Base-by-base conservation (phyloP, 208 protist species). In the Trypanosoma vivax region DNA sequence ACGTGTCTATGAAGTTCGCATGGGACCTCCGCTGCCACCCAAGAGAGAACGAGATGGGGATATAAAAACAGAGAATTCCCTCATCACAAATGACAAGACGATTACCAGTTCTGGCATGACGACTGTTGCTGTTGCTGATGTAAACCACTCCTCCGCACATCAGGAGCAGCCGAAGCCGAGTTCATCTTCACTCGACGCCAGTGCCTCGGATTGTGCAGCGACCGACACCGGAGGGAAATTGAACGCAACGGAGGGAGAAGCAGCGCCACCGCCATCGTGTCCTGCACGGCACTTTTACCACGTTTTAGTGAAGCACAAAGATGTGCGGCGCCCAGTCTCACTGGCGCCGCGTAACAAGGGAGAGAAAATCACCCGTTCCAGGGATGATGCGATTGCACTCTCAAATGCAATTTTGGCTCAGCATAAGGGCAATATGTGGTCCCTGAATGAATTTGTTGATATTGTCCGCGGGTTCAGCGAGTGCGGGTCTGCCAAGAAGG, bases 271-370 rank as follows among this genome's bases (percentile, higher is more conserved):
- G n/a, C n/a, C n/a, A n/a, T n/a, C n/a, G n/a, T n/a, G n/a, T n/a
- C 31, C 18, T 13, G 30, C 18, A 45, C 64, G 76, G 24, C 79
- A 89, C 31, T 69, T 93, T 18, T 92, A 79, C 30, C 88, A 94
- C 34, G 65, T 94, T 11, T 73, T 94, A 18, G 75, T 94, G 39
- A 94, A 94, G 49, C 88, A 94, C 77, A 90, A 90, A 48, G 77
- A 92, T 51, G 72, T 87, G 13, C 65, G 76, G 11, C 79, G 87
- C 23, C 83, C 81, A 14, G 49, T 86, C 19, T 88, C 77, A 2
- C 67, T 73, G 13, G 54, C 52, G 11, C 75, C 68, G 11, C 68
- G 60, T 30, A 83, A 84, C 55, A 85, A 85, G 35, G 79, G 78
- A 7, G 81, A 94, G 54, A 54, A 70, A 28, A 83, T 94, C 56